Evolutionary conservation across 495 filamentous ascomycete genomes (phyloP).

Genomic region (Penicillium daleae): DNA sequence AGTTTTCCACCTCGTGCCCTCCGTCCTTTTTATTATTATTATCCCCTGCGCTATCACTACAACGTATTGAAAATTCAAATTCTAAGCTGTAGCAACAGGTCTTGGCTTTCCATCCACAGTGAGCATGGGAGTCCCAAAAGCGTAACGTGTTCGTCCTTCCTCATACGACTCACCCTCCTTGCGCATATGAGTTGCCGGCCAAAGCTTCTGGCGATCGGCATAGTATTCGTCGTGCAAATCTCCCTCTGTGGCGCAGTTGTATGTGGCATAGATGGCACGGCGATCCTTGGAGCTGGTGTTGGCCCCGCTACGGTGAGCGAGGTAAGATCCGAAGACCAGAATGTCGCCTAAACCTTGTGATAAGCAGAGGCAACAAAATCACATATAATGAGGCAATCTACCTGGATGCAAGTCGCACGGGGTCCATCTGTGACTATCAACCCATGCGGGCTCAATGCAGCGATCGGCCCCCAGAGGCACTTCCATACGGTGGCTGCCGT

Average conservation of each 20-base stretch:
- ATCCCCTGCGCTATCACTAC: not conserved
- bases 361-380: not conserved
- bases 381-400: constrained; percentile 8
- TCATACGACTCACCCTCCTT: constrained; percentile 43
- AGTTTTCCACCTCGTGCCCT: not conserved
- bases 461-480: constrained; percentile 44
- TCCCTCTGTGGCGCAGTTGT: constrained; percentile 47
- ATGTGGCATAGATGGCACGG: constrained; percentile 50
- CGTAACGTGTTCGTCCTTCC: constrained; percentile 43
- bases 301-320: constrained; percentile 48
- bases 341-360: constrained; percentile 36
- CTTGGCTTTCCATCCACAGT: constrained; percentile 38
- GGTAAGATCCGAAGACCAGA: constrained; percentile 49
- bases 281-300: constrained; percentile 45
- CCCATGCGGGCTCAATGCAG: constrained; percentile 46
- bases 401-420: constrained; percentile 44
- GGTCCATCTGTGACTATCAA: constrained; percentile 42
- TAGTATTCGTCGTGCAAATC: constrained; percentile 50
- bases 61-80: not conserved
- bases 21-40: not conserved
- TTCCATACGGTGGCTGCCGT: constrained; percentile 45
- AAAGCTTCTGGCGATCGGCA: constrained; percentile 43
- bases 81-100: constrained; percentile 9
- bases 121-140: constrained; percentile 47
- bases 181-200: constrained; percentile 49